Base-by-base conservation (phyloP, 2,329 filamentous ascomycete species). In the Venturia asperata region DNA sequence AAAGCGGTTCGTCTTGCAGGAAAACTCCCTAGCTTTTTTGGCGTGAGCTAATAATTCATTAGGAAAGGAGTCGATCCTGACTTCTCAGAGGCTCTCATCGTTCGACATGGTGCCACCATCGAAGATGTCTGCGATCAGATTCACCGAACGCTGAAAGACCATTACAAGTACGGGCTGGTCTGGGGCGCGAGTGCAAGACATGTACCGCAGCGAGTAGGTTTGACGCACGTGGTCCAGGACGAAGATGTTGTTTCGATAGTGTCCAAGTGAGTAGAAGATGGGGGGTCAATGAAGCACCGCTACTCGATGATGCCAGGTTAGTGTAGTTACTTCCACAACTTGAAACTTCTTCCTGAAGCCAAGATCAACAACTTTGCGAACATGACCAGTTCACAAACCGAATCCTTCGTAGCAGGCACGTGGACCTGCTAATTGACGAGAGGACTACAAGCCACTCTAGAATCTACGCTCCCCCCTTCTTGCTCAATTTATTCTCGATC, bases 41-140 rank as follows among this genome's bases (percentile, higher is more conserved):
- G 24, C 19, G 17, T 37, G 39, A 61, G 34, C 69, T 71, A 62
- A 71, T 60, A 55, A n/a, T 34, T 11, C 7, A 68, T 69, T 67
- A 58, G 52, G 71, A 96, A 97, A 80, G 93, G 92, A 65, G 80
- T 87, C 11, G 93, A 96, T 17, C 94, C 94, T 0, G 86, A 92
- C 74, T 99, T 99, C 74, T 79, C 77, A 67, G 94, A 99, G 78
- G 94, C 94, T 0, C 78, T 99, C 72, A 99, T 99, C 73, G 94
- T 99, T 69, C 84, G 95, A 66, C 87, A 82, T 74, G 90, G 92
- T 71, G 91, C 90, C 73, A 91, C 87, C 15, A 92, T 99, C 73
- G 94, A 97, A 78, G 93, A 99, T 76, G 94, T 99, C 11, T 99
- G 94, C 77, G 94, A 99, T 77, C 87, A 91, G 71, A 90, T 99